Conservation (phyloP, 176 grass and related monocot genomes). For the Ampelocalamus luodianensis region DNA sequence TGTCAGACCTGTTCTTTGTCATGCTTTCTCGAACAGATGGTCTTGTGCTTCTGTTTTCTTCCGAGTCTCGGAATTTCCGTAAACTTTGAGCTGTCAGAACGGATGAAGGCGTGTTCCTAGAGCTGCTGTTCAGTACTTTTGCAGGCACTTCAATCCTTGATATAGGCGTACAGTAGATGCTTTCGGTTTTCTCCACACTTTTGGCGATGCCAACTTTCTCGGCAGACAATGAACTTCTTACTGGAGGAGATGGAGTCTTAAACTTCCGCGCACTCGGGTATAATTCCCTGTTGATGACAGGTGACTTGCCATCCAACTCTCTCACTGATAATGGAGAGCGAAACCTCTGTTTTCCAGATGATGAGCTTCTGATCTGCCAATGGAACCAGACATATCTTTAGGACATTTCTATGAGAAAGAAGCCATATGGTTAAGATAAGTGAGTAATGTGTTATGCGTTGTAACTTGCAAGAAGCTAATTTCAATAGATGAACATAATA, state of each 20-base stretch:
- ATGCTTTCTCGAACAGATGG: conserved; percentile 39
- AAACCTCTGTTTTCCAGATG: conserved; percentile 72
- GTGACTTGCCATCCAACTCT: conserved; percentile 59
- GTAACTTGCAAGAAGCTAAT: background rate
- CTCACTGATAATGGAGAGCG: conserved; percentile 54
- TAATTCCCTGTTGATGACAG: conserved; percentile 49
- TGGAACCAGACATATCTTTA: background rate
- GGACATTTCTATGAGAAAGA: background rate
- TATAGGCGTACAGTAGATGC: conserved; percentile 46
- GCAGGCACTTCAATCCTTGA: conserved; percentile 41
- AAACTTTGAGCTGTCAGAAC: conserved; percentile 56
- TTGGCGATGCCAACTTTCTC: conserved; percentile 49
- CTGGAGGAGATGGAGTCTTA: conserved; percentile 63
- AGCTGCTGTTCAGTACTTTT: conserved; percentile 37
- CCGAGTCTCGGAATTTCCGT: conserved; percentile 53
- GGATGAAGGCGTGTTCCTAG: conserved; percentile 40
- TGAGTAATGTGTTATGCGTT: background rate
- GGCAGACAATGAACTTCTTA: conserved; percentile 62
- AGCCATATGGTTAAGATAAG: background rate
- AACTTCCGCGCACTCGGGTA: conserved; percentile 50
- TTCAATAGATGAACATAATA: background rate
- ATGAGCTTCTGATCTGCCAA: conserved; percentile 59
- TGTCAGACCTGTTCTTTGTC: conserved; percentile 50
- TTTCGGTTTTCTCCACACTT: conserved; percentile 47
- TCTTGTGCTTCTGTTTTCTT: conserved; percentile 59